phyloP scores from a whole-genome alignment of 257 asterid genomes.

The Salvia rosmarinus region DNA sequence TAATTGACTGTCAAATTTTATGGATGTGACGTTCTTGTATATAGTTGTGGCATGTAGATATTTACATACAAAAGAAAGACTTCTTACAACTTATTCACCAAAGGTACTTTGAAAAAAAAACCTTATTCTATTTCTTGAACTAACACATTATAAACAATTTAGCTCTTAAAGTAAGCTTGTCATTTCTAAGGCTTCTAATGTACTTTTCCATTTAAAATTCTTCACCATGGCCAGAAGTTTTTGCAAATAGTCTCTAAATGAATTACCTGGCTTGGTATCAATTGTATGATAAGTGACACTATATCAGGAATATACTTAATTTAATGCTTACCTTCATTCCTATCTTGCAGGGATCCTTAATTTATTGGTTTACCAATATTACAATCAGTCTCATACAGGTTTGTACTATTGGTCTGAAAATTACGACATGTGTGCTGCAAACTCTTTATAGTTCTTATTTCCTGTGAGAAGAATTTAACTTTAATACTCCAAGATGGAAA shows the following conservation, averaged over 20 bases:
- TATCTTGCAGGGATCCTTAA: slow-evolving; percentile 81
- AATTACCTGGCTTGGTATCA: too few species aligned
- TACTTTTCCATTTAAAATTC: too few species aligned
- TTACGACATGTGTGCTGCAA: slow-evolving; percentile 8
- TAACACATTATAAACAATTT: too few species aligned
- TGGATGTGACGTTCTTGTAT: slow-evolving; percentile 23
- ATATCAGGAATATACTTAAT: neutral
- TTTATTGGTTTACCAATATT: slow-evolving; percentile 88
- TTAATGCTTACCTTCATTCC: slow-evolving; percentile 21
- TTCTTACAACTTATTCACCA: too few species aligned
- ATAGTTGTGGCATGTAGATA: neutral
- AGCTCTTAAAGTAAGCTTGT: too few species aligned
- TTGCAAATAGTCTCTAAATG: too few species aligned
- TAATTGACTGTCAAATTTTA: slow-evolving; percentile 31
- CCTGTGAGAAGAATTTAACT: slow-evolving; percentile 9
- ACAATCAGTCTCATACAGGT: slow-evolving; percentile 72
- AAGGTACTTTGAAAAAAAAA: too few species aligned
- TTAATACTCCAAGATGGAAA: slow-evolving; percentile 17
- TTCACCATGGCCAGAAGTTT: too few species aligned
- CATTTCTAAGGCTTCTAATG: too few species aligned
- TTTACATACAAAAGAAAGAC: too few species aligned
- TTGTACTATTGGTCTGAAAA: slow-evolving; percentile 31
- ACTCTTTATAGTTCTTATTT: slow-evolving; percentile 18
- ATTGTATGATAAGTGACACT: too few species aligned
- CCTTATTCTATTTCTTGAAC: too few species aligned